Evolutionary conservation across 257 asterid genomes (phyloP).

Genomic region (Orobanche coerulescens): DNA sequence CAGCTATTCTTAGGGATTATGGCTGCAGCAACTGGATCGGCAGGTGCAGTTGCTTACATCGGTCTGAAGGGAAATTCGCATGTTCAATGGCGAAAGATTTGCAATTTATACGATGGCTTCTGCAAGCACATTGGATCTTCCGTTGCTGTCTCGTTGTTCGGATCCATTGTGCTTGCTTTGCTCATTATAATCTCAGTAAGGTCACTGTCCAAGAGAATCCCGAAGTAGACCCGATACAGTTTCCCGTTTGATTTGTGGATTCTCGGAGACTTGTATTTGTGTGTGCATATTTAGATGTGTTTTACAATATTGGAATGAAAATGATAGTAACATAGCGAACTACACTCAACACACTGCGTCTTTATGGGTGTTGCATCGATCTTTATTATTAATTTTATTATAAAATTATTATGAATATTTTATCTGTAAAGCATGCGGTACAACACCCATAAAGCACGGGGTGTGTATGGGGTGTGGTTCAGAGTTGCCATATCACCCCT

Average conservation of each 20-base stretch:
- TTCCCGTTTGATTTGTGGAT: background rate
- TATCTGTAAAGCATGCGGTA: no score
- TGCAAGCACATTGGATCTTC: slow-evolving; percentile 69
- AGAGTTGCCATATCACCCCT: no score
- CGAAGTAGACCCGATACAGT: slow-evolving; percentile 40
- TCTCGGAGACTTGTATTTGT: slow-evolving; percentile 8
- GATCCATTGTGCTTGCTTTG: slow-evolving; percentile 38
- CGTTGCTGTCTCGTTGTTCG: slow-evolving; percentile 42
- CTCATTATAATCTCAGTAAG: slow-evolving; percentile 49
- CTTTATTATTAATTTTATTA: no score
- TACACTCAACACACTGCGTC: no score
- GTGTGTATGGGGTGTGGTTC: no score
- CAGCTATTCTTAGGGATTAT: slow-evolving; percentile 71
- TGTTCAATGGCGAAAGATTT: slow-evolving; percentile 47
- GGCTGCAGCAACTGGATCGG: slow-evolving; percentile 74
- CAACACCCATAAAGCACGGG: no score
- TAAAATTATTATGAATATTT: no score
- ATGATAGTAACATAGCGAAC: no score
- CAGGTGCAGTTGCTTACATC: slow-evolving; percentile 67
- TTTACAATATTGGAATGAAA: slow-evolving; percentile 7
- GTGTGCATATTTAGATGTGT: slow-evolving; percentile 27
- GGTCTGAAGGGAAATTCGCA: slow-evolving; percentile 66
- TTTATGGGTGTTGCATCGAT: no score
- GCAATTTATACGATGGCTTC: slow-evolving; percentile 38
- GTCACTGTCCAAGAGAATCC: slow-evolving; percentile 60